These are phyloP conservation scores for Phytopythium delawarense DNA, from an alignment of 352 stramenopile species.

Conservation along the genomic window DNA sequence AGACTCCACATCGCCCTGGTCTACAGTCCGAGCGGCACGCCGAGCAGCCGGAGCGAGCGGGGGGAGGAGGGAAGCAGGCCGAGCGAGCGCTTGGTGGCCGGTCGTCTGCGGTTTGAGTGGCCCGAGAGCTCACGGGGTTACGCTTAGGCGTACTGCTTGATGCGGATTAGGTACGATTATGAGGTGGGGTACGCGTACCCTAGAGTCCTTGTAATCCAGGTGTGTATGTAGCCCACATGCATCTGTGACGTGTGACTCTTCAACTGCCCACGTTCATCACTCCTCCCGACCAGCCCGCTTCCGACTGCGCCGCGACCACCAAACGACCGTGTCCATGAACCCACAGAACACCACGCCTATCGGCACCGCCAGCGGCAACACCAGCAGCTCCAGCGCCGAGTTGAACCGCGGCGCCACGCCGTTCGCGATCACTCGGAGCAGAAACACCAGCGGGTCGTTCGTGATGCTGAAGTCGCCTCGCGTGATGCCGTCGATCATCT, in stretches of 20 bases:
- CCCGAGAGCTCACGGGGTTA: neutral
- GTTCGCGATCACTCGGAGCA: conserved; percentile 43
- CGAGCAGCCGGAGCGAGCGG: too few relatives aligned
- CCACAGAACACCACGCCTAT: conserved; percentile 31
- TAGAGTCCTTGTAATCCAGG: neutral
- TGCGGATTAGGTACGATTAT: neutral
- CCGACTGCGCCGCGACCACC: conserved; percentile 16
- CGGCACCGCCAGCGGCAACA: conserved; percentile 26
- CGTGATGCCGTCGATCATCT: conserved; percentile 29
- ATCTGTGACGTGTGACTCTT: neutral
- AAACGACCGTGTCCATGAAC: conserved; percentile 43
- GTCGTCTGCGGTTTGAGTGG: neutral
- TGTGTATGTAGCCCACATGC: neutral
- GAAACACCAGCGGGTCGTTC: conserved; percentile 37
- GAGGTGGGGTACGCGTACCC: neutral
- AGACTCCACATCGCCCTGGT: conserved; percentile 42
- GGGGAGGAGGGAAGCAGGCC: neutral
- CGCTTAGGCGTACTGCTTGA: neutral
- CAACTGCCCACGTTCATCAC: conserved; percentile 13
- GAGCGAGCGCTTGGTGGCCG: neutral
- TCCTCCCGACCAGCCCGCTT: too few relatives aligned
- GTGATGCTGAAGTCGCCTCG: conserved; percentile 50
- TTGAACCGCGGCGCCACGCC: conserved; percentile 40
- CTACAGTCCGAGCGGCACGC: too few relatives aligned
- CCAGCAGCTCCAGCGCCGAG: conserved; percentile 28